phyloP scores from a whole-genome alignment of 306 rosid genomes.

The Glycine tomentella region DNA sequence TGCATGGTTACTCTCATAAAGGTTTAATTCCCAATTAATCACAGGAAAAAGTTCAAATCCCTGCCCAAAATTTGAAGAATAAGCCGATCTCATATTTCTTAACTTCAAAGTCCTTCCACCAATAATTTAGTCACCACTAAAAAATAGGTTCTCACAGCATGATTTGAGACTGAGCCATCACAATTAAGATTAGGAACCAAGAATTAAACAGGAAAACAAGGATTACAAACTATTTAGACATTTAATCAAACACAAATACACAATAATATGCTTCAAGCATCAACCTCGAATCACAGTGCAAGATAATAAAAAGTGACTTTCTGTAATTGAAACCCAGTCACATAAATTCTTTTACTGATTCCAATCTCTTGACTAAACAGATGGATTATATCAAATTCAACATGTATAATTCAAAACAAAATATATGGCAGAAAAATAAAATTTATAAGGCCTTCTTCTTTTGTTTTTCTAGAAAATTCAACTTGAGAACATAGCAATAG shows the following conservation, averaged over 20 bases:
- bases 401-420: background rate
- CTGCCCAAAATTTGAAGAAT: conserved; percentile 25
- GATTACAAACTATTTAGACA: background rate
- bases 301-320: background rate
- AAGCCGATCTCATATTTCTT: conserved; percentile 8
- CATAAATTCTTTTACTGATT: background rate
- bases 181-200: background rate
- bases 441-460: too few species aligned
- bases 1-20: conserved; percentile 8
- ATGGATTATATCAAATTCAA: conserved; percentile 1
- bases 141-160: background rate
- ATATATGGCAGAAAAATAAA: background rate
- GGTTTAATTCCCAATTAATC: conserved; percentile 4
- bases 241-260: background rate
- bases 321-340: background rate
- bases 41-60: conserved; percentile 12
- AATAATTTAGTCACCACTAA: conserved; percentile 17
- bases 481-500: background rate
- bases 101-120: conserved; percentile 38
- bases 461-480: too few species aligned
- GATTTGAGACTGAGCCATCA: conserved; percentile 12
- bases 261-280: background rate
- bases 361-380: background rate
- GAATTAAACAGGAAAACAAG: background rate
- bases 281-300: conserved; percentile 23